Evolutionary conservation across 345 rosid genomes (phyloP), one percentile per base, ranked within the genome.

Genomic region (Punica granatum): DNA sequence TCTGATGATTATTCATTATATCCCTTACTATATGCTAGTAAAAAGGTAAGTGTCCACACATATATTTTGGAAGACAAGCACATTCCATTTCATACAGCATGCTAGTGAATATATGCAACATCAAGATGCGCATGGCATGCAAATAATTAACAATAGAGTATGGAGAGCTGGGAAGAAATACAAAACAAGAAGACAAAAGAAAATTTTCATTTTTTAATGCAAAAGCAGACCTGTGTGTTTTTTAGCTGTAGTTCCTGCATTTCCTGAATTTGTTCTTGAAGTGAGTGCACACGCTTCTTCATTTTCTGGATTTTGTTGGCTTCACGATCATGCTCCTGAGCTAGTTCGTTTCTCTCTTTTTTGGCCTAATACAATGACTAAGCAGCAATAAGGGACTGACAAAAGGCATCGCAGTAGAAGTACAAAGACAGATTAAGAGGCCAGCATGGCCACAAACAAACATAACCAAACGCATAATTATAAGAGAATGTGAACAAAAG

Each of bases 191-290:
- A 53, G 1, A 10, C 21, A 23, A 53, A 1, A 53, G 31, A 4
- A 23, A 53, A 46, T 46, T 46, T 6, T 46, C n/a, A 1, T 46
- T 53, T 10, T 2, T 53, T 30, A 53, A 53, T 23, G 59, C 6
- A 25, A 25, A 23, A 48, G 18, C n/a, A n/a, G 34, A 93, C 99
- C 99, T 94, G 97, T 49, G 99, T 86, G 78, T 76, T 82, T 81
- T 74, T 86, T 66, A 77, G 54, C 58, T 88, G 82, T 74, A 84
- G 90, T 67, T 94, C 92, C 44, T 85, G 86, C 75, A 91, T 84
- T 70, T 90, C 96, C 60, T 49, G 79, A 70, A 75, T 82, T 80
- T 94, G 90, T 64, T 73, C 79, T 73, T 91, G 87, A 78, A 89
- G 86, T 65, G 41, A 67, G 71, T 68, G 77, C 61, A 82, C 71